These are phyloP conservation scores for Multifurca ochricompacta DNA, from an alignment of 768 basidiomycete genomes.

Conservation along the genomic window DNA sequence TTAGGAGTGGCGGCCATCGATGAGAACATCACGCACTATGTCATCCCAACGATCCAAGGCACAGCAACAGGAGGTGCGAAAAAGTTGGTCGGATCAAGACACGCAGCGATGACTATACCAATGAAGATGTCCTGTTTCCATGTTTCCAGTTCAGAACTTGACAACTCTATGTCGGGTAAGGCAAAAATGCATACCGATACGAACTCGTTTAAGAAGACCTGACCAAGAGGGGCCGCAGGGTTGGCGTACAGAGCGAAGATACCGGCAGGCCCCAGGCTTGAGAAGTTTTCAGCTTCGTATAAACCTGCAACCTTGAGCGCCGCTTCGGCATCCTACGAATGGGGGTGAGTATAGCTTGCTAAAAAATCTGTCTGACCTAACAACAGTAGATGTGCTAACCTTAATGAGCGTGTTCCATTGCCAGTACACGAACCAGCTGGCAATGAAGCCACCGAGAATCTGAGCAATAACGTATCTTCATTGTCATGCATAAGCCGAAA, in stretches of 20 bases:
- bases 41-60: conserved; percentile 24
- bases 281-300: conserved; percentile 31
- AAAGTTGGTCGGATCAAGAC: conserved; percentile 27
- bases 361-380: not conserved
- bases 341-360: not conserved
- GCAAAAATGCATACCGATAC: conserved; percentile 26
- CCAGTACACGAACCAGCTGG: conserved; percentile 26
- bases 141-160: not conserved
- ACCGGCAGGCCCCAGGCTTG: conserved; percentile 30
- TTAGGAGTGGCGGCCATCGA: not conserved
- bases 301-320: conserved; percentile 26
- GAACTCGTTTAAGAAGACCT: conserved; percentile 35
- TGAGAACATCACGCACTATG: conserved; percentile 20
- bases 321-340: conserved; percentile 23
- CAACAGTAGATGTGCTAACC: conserved; percentile 4
- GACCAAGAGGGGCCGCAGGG: conserved; percentile 28
- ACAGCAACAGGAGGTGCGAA: conserved; percentile 22
- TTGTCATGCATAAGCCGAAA: not conserved
- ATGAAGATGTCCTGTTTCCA: conserved; percentile 22
- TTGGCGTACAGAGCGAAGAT: conserved; percentile 33
- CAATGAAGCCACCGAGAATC: conserved; percentile 29
- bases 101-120: conserved; percentile 23
- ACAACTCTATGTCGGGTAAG: not conserved
- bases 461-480: conserved; percentile 29
- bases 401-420: conserved; percentile 22